Evolutionary conservation across 441 rosid species (phyloP).

Genomic region (Croton laevigatus): DNA sequence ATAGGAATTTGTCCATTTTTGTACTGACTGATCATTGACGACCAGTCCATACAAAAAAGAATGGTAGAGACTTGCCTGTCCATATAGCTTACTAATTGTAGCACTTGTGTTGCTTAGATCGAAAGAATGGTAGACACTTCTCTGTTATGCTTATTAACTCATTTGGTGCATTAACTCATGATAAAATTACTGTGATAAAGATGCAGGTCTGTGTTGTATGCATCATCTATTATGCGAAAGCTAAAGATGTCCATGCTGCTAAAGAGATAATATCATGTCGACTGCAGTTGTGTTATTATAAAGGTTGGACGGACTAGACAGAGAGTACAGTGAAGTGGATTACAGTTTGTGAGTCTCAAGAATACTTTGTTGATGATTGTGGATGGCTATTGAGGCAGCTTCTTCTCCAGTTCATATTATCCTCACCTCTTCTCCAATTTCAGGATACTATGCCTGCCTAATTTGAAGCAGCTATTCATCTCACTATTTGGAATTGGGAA

Average conservation of each 20-base stretch:
- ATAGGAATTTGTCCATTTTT: too few relatives aligned
- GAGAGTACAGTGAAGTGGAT: background rate
- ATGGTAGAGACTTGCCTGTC: background rate
- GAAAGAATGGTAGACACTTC: too few relatives aligned
- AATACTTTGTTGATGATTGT: background rate
- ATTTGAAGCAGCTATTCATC: too few relatives aligned
- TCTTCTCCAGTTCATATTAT: background rate
- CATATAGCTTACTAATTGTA: background rate
- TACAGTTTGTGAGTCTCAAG: background rate
- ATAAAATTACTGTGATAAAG: background rate
- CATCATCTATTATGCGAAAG: background rate
- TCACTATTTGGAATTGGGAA: too few relatives aligned
- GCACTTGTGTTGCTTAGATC: background rate
- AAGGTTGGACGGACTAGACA: background rate
- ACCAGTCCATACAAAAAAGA: too few relatives aligned
- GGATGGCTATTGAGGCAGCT: background rate
- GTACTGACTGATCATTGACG: too few relatives aligned
- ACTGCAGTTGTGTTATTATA: background rate
- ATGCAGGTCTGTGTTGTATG: slow-evolving; percentile 5
- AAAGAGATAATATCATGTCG: background rate
- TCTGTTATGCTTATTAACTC: too few relatives aligned
- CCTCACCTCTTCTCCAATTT: background rate
- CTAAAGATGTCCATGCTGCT: background rate
- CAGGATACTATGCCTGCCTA: background rate
- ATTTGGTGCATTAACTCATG: background rate